Evolutionary conservation across 768 basidiomycete genomes (phyloP).

Genomic region (Xanthoconium purpureum): DNA sequence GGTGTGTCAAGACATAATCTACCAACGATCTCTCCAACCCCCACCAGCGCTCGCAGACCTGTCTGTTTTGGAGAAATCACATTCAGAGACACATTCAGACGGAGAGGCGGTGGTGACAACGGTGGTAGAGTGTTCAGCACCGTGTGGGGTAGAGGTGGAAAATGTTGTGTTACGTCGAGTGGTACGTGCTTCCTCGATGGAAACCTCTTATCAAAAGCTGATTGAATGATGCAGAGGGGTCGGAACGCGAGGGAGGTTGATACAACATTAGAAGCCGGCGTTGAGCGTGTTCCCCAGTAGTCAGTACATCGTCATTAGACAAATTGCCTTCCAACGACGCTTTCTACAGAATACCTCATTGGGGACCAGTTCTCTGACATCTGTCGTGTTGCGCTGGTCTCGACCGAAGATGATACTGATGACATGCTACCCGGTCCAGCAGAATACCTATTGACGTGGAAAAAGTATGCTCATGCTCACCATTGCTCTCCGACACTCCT

Average conservation of each 20-base stretch:
- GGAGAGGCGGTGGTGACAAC: slow-evolving; percentile 58
- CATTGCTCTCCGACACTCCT: neutral
- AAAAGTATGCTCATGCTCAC: slow-evolving; percentile 41
- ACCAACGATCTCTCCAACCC: slow-evolving; percentile 42
- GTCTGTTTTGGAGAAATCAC: slow-evolving; percentile 47
- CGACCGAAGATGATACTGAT: slow-evolving; percentile 38
- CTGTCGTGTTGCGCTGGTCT: slow-evolving; percentile 49
- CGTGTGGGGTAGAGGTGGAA: slow-evolving; percentile 55
- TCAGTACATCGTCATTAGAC: slow-evolving; percentile 18
- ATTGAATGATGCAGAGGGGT: slow-evolving; percentile 36
- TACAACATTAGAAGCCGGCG: slow-evolving; percentile 47
- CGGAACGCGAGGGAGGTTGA: slow-evolving; percentile 46
- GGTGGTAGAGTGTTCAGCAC: slow-evolving; percentile 51
- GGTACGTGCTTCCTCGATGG: slow-evolving; percentile 35
- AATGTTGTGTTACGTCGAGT: slow-evolving; percentile 43
- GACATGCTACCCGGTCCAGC: slow-evolving; percentile 49
- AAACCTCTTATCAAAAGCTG: neutral
- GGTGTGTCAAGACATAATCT: slow-evolving; percentile 51
- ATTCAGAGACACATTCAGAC: slow-evolving; percentile 47
- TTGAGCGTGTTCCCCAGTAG: slow-evolving; percentile 46
- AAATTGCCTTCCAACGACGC: neutral
- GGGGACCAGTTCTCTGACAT: slow-evolving; percentile 64
- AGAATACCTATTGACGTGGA: slow-evolving; percentile 60
- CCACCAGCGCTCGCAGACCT: slow-evolving; percentile 53
- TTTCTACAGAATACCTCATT: slow-evolving; percentile 50